Conservation (phyloP, 2,329 filamentous ascomycete genomes). For the Thielaviopsis euricoi region DNA sequence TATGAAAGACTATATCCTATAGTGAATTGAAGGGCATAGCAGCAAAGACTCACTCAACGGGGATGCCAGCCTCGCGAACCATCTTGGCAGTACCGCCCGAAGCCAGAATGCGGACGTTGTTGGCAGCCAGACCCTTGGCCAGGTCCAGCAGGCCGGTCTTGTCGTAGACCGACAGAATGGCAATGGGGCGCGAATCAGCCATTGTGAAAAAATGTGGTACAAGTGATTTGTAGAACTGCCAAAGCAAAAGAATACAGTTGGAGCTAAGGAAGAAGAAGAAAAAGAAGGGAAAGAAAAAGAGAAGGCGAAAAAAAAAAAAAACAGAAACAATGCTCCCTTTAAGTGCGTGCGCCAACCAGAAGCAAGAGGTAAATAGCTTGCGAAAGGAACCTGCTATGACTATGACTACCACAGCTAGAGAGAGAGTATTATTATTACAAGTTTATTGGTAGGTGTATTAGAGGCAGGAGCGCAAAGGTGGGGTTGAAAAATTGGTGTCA, state of each 20-base stretch:
- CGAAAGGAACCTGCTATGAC: not conserved
- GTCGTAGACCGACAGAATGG: slow-evolving; percentile 96
- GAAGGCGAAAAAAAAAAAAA: not conserved
- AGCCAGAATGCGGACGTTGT: slow-evolving; percentile 82
- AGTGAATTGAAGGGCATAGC: not conserved
- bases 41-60: slow-evolving; percentile 58
- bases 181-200: slow-evolving; percentile 40
- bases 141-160: slow-evolving; percentile 92
- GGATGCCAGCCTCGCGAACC: slow-evolving; percentile 91
- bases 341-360: not conserved
- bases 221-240: slow-evolving; percentile 4
- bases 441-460: not conserved
- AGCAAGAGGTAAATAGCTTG: slow-evolving; percentile 1
- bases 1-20: not conserved
- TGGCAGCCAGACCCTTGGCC: slow-evolving; percentile 74
- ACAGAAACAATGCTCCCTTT: not conserved
- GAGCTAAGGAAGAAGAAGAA: slow-evolving; percentile 5
- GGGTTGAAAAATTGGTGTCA: slow-evolving; percentile 9
- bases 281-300: not conserved
- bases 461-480: slow-evolving; percentile 5
- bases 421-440: not conserved
- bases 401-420: not conserved
- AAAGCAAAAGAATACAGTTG: slow-evolving; percentile 8
- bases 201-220: slow-evolving; percentile 17
- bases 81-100: slow-evolving; percentile 91